Conservation (phyloP, 257 asterid genomes). For the Rauvolfia tetraphylla region DNA sequence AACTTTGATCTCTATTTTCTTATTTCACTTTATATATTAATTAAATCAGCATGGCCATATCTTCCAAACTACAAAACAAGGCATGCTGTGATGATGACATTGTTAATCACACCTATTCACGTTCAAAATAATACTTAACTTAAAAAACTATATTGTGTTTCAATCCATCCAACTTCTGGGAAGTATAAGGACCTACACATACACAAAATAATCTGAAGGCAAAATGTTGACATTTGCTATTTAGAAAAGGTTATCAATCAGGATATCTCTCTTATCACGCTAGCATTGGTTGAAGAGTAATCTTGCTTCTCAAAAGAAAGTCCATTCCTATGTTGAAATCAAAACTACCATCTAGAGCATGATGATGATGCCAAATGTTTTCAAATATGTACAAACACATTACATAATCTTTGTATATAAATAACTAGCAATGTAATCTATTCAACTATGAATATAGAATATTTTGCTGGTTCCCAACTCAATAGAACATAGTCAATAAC, state of each 20-base stretch:
- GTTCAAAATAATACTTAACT: too few relatives aligned
- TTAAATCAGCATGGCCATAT: neutral
- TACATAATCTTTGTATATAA: neutral
- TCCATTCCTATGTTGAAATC: neutral
- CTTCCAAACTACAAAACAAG: neutral
- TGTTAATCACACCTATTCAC: neutral
- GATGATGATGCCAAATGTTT: neutral
- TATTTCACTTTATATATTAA: neutral
- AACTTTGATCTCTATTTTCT: neutral
- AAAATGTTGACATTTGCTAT: too few relatives aligned
- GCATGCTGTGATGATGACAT: neutral
- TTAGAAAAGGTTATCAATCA: neutral
- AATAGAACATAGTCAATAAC: neutral
- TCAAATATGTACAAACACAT: neutral
- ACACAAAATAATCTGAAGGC: neutral
- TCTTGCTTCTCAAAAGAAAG: neutral
- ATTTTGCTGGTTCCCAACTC: neutral
- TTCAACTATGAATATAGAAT: neutral
- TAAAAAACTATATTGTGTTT: neutral
- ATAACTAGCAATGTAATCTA: neutral
- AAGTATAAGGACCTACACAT: neutral
- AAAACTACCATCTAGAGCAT: neutral
- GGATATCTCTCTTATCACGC: neutral
- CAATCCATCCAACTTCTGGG: neutral
- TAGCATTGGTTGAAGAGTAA: neutral